These are phyloP conservation scores for Cystobasidiaceae sp. DNA, from an alignment of 1,284 basidiomycete genomes.

Conservation along the genomic window DNA sequence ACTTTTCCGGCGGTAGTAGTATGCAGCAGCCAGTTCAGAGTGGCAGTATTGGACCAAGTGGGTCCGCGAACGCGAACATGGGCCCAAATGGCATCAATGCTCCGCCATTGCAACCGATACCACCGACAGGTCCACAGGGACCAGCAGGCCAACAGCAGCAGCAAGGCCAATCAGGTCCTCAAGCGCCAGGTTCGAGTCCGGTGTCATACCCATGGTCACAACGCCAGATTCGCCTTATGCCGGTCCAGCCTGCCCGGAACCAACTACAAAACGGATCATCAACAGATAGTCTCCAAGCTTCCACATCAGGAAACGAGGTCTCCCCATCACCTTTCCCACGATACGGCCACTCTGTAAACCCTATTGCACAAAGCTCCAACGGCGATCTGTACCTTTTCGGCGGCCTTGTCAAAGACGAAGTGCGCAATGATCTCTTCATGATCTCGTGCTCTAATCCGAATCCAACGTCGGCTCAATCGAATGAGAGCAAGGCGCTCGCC, in stretches of 20 bases:
- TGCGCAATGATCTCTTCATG: conserved; percentile 90
- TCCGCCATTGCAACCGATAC: conserved; percentile 8
- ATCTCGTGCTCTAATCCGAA: conserved; percentile 66
- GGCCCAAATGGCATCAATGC: background rate
- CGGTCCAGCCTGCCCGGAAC: conserved; percentile 15
- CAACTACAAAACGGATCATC: too few relatives aligned
- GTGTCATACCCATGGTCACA: conserved; percentile 30
- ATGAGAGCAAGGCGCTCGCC: conserved; percentile 3
- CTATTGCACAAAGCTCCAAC: conserved; percentile 57
- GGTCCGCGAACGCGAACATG: too few relatives aligned
- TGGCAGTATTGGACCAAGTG: too few relatives aligned
- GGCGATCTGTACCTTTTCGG: conserved; percentile 97
- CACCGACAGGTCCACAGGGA: background rate
- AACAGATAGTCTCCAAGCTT: background rate
- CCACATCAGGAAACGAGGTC: background rate
- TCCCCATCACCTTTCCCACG: conserved; percentile 74
- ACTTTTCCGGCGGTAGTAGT: background rate
- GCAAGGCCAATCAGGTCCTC: background rate
- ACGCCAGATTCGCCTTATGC: conserved; percentile 11
- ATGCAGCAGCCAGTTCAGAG: too few relatives aligned
- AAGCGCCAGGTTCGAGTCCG: conserved; percentile 1
- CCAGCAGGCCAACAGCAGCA: background rate
- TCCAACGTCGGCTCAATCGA: conserved; percentile 50
- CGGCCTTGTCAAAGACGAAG: conserved; percentile 84
- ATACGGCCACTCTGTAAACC: conserved; percentile 93